phyloP scores from a whole-genome alignment of 306 rosid species.

The Malus fusca region DNA sequence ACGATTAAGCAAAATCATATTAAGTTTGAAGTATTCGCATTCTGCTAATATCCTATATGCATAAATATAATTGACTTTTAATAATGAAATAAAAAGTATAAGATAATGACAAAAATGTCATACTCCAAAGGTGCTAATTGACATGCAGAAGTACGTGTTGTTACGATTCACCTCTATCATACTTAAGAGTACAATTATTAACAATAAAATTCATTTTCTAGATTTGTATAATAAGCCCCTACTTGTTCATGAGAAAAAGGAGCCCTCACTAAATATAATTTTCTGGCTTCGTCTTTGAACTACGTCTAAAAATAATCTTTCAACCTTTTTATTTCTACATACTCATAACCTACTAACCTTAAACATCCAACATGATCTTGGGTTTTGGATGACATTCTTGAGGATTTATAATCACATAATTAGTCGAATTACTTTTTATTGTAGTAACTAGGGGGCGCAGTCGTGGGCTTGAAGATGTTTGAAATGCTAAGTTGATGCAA shows the following conservation, averaged over 20 bases:
- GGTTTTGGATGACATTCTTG: not conserved
- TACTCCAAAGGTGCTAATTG: not conserved
- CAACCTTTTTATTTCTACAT: not conserved
- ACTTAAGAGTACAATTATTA: not conserved
- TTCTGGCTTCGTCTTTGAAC: not conserved
- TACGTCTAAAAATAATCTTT: not conserved
- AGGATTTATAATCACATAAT: not conserved
- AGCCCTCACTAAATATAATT: not conserved
- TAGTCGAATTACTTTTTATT: not conserved
- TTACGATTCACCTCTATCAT: not conserved
- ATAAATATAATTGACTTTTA: not conserved
- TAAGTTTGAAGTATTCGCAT: not conserved
- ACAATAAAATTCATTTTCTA: not conserved
- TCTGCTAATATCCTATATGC: not conserved
- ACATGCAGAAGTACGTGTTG: not conserved
- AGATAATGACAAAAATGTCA: not conserved
- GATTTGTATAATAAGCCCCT: too few species aligned
- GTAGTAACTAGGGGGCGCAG: not conserved
- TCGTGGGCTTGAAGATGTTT: not conserved
- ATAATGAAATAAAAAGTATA: not conserved
- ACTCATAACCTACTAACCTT: not conserved
- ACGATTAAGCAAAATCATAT: not conserved
- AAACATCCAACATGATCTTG: not conserved
- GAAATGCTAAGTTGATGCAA: slow-evolving; percentile 11
- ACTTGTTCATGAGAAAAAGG: not conserved